Evolutionary conservation across 345 rosid genomes (phyloP).

Genomic region (Cardiospermum halicacabum): DNA sequence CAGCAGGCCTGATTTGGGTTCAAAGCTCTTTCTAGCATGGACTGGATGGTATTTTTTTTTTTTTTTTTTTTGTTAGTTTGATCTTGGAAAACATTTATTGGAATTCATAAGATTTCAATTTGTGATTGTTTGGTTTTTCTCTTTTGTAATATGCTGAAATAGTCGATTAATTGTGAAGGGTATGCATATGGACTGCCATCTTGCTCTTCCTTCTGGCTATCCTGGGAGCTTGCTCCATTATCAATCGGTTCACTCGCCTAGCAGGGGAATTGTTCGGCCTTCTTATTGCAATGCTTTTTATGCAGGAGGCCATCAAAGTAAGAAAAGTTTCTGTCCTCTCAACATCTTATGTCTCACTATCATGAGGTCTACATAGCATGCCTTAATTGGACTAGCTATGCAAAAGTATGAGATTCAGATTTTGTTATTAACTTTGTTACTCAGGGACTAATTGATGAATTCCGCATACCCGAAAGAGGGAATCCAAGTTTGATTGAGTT

Average conservation of each 20-base stretch:
- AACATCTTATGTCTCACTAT: conserved; percentile 4
- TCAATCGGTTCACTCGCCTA: conserved; percentile 86
- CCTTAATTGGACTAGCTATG: neutral
- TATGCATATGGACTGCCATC: conserved; percentile 89
- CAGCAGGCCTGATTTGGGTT: conserved; percentile 68
- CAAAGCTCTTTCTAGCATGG: conserved; percentile 86
- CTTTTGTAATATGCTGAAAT: neutral
- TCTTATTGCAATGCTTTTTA: conserved; percentile 87
- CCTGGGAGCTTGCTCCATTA: conserved; percentile 88
- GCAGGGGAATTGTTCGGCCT: conserved; percentile 95
- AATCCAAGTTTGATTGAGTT: conserved; percentile 52
- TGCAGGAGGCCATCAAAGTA: conserved; percentile 92
- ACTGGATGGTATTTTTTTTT: conserved; percentile 68
- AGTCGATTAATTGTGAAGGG: conserved; percentile 45
- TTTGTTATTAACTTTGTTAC: conserved; percentile 1
- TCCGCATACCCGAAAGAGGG: conserved; percentile 71
- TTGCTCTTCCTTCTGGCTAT: conserved; percentile 80
- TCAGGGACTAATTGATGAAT: conserved; percentile 86
- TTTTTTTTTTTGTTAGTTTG: conserved; percentile 6
- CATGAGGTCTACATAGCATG: neutral
- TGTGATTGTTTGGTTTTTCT: neutral
- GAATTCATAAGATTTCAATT: neutral
- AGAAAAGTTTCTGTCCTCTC: conserved; percentile 17
- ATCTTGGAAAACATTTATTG: conserved; percentile 6
- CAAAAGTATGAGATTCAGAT: conserved; percentile 11